Evolutionary conservation across 768 basidiomycete species (phyloP), one percentile per base, ranked within the genome.

Genomic region (Boletus rubroflammeus): DNA sequence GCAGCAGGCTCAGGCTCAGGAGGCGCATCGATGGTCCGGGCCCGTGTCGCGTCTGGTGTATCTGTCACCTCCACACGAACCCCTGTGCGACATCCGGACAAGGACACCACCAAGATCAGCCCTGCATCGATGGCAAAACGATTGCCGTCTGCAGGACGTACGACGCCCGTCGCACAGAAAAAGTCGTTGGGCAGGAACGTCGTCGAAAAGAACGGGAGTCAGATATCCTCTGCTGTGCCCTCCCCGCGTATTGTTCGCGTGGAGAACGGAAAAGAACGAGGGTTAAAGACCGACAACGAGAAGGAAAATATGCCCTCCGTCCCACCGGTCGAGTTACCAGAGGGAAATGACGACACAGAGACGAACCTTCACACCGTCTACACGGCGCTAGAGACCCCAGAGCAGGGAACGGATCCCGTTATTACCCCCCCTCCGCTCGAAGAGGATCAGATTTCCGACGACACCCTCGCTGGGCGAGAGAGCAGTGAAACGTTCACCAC

Each of bases 291-390:
- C 0, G 55, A 57, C 19, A 48, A 42, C 2, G 47, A 57, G 31
- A 60, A 68, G 47, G 59, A 62, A 32, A 67, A 55, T 14, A 52
- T 52, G 2, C 65, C 50, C 4, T 47, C 45, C 0, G 34, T 54
- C 17, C 43, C 49, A 15, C 72, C 23, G 67, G 70, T 23, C 75
- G 80, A 62, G 7, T 26, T 56, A 21, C 23, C 63, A 73, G 53
- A 74, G 63, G 62, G 70, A 65, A 48, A 73, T 70, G 34, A 82
- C 78, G 49, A 71, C 72, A 71, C 48, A 57, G 65, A 46, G 60
- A 66, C 60, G 3, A 60, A 60, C 25, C 17, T 63, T 5, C 21
- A 60, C 36, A 62, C 58, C 5, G 66, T 60, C 9, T 65, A 39
- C 47, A 67, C 63, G 0, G 57, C 66, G 7, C 66, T 56, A 2